phyloP scores from a whole-genome alignment of 805 yeast genomes.

The Zygotorulaspora danielsina region DNA sequence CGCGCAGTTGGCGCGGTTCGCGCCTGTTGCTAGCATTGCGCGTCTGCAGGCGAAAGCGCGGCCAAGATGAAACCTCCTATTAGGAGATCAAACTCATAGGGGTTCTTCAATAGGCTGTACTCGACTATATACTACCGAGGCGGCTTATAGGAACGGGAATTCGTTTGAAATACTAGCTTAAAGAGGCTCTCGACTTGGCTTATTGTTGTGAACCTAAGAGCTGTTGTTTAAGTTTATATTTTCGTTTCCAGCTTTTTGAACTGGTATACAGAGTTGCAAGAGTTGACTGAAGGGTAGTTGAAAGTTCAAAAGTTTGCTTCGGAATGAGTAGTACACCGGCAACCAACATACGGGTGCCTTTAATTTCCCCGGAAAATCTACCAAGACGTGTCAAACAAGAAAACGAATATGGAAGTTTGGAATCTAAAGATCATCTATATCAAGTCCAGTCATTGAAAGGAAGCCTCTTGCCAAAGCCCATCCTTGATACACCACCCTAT shows the following conservation, averaged over 20 bases:
- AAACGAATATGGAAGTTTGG: constrained; percentile 68
- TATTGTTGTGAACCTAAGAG: too few relatives aligned
- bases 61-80: neutral
- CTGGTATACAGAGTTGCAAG: too few relatives aligned
- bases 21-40: neutral
- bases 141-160: too few relatives aligned
- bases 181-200: too few relatives aligned
- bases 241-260: too few relatives aligned
- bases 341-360: constrained; percentile 33
- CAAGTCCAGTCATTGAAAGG: constrained; percentile 53
- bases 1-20: neutral
- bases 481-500: constrained; percentile 82
- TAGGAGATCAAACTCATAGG: neutral
- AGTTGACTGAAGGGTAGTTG: too few relatives aligned
- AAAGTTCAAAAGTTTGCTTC: too few relatives aligned
- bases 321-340: constrained; percentile 13
- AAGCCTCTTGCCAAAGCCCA: constrained; percentile 56
- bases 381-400: constrained; percentile 43
- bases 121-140: too few relatives aligned
- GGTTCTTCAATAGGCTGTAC: too few relatives aligned
- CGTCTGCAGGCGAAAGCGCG: neutral
- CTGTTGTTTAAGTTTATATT: too few relatives aligned
- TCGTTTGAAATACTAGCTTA: too few relatives aligned
- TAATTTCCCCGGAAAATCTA: constrained; percentile 34
- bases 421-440: constrained; percentile 61